Percentiles rank a stretch among this genome's conserved stretches.
phyloP scores from a whole-genome alignment of 148 eudicot species.

The Nepenthes mirabilis region DNA sequence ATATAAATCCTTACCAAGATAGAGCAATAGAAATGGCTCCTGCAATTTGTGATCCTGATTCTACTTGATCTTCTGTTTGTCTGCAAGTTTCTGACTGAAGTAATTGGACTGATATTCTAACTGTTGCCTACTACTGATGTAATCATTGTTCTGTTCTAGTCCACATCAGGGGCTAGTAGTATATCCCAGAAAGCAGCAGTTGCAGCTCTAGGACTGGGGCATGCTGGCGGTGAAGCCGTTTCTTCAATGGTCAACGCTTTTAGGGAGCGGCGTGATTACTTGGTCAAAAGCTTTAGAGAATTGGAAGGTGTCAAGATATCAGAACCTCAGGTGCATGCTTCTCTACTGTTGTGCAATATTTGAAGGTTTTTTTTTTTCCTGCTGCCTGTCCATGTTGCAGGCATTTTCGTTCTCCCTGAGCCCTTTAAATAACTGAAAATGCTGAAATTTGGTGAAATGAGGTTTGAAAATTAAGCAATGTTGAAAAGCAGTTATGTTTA shows the following conservation, averaged over 20 bases:
- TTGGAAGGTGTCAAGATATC: slow-evolving; percentile 80
- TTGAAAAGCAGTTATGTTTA: no score
- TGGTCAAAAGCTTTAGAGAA: slow-evolving; percentile 61
- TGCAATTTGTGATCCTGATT: no score
- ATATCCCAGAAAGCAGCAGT: slow-evolving; percentile 86
- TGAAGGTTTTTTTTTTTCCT: background rate
- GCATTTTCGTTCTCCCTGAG: no score
- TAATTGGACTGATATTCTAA: background rate
- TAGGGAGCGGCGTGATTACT: slow-evolving; percentile 74
- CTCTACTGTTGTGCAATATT: background rate
- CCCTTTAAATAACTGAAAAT: no score
- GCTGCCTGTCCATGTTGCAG: no score
- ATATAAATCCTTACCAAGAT: background rate
- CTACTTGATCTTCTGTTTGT: background rate
- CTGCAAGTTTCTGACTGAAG: background rate
- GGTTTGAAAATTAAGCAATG: no score
- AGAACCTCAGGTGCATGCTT: slow-evolving; percentile 56
- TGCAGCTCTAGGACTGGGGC: slow-evolving; percentile 89
- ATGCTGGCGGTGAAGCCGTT: slow-evolving; percentile 82
- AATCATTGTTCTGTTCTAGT: slow-evolving; percentile 26
- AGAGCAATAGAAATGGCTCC: no score
- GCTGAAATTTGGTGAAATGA: no score
- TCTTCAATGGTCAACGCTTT: slow-evolving; percentile 85
- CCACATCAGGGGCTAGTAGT: slow-evolving; percentile 84
- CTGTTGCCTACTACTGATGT: slow-evolving; percentile 1